Percentiles rank a stretch among this genome's conserved stretches.
phyloP scores from a whole-genome alignment of 371 early-diverging fungal species.

The Syncephalis plumigaleata region DNA sequence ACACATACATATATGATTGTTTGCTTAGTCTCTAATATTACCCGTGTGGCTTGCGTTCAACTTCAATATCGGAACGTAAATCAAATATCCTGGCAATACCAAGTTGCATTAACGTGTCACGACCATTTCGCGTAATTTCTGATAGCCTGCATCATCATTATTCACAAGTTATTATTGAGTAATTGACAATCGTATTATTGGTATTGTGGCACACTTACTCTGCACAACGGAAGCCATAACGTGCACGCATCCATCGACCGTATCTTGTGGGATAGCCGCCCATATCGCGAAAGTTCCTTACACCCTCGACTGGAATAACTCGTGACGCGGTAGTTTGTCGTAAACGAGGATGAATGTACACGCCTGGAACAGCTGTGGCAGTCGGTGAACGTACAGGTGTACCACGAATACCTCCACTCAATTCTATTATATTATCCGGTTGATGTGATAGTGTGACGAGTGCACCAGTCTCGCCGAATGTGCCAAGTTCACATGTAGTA shows the following conservation, averaged over 20 bases:
- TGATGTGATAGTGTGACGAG: too few relatives aligned
- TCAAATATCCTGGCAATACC: constrained; percentile 31
- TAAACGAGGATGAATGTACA: too few relatives aligned
- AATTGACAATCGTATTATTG: too few relatives aligned
- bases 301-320: constrained; percentile 28
- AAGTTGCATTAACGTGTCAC: constrained; percentile 19
- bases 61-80: constrained; percentile 30
- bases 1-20: too few relatives aligned
- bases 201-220: constrained; percentile 17
- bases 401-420: not conserved
- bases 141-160: constrained; percentile 32
- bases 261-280: constrained; percentile 25
- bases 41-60: constrained; percentile 23
- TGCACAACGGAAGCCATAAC: constrained; percentile 24
- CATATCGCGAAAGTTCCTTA: constrained; percentile 34
- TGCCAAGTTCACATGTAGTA: too few relatives aligned
- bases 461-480: too few relatives aligned
- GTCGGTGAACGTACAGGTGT: not conserved
- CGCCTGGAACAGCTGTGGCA: too few relatives aligned
- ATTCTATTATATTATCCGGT: too few relatives aligned
- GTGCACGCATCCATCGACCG: constrained; percentile 14
- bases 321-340: constrained; percentile 6
- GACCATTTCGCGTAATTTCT: constrained; percentile 23
- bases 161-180: constrained; percentile 75
- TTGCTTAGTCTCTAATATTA: too few relatives aligned